Conservation (phyloP, 129 eudicot species). For the Tanacetum coccineum region DNA sequence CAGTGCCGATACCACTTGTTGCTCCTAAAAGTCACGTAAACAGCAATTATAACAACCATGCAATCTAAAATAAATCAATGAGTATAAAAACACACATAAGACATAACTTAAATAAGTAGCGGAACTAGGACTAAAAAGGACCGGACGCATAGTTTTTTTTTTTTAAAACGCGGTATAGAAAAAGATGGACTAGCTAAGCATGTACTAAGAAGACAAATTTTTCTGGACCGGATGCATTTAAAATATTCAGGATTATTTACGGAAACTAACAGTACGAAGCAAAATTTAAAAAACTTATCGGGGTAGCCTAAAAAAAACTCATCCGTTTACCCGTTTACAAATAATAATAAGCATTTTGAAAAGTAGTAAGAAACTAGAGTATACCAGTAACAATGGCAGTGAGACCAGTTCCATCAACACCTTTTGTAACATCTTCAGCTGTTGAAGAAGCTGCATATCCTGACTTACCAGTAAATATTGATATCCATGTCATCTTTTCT, state of each 20-base stretch:
- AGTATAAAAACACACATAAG: not conserved
- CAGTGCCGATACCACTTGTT: constrained; percentile 45
- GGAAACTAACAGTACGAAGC: no score
- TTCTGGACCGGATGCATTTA: no score
- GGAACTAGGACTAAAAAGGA: no score
- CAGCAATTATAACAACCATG: not conserved
- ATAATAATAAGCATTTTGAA: no score
- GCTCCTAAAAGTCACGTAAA: constrained; percentile 56
- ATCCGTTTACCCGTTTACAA: no score
- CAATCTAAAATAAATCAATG: not conserved
- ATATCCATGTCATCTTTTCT: constrained; percentile 54
- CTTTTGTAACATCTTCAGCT: constrained; percentile 72
- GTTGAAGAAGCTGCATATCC: constrained; percentile 85
- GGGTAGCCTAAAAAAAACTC: no score
- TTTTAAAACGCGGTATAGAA: no score
- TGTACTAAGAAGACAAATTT: no score
- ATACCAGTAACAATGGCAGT: constrained; percentile 87
- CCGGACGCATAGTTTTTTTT: no score
- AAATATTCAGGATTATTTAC: no score
- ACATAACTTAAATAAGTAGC: not conserved
- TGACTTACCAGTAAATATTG: constrained; percentile 62
- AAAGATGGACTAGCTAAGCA: no score
- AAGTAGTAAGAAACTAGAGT: not conserved
- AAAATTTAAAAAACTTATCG: no score
- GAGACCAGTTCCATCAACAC: constrained; percentile 71